Evolutionary conservation across 768 basidiomycete genomes (phyloP).

Genomic region (Lyophyllum decastes): DNA sequence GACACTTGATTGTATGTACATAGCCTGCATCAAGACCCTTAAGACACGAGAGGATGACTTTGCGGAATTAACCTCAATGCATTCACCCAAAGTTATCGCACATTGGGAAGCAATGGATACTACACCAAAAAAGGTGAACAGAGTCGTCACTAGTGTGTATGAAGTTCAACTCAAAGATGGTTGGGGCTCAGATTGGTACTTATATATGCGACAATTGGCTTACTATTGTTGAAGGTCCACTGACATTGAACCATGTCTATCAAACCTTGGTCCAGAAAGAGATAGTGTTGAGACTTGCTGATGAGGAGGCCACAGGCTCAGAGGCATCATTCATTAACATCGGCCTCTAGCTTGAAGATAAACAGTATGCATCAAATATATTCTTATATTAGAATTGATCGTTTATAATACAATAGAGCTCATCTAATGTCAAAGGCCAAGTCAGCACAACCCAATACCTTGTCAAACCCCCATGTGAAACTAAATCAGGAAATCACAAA

Average conservation of each 20-base stretch:
- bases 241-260: background rate
- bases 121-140: background rate
- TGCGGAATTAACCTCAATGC: background rate
- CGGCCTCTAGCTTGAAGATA: background rate
- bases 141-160: background rate
- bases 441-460: background rate
- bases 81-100: background rate
- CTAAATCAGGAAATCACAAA: background rate
- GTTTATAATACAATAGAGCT: background rate
- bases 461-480: background rate
- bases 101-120: background rate
- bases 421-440: background rate
- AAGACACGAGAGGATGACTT: background rate
- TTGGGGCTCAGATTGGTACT: background rate
- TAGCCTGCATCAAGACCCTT: background rate
- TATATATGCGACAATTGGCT: background rate
- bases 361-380: background rate
- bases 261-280: background rate
- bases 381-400: background rate
- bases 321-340: background rate
- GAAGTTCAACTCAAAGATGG: background rate
- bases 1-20: background rate
- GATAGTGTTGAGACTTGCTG: background rate
- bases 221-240: background rate
- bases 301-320: background rate